Evolutionary conservation across 2,329 filamentous ascomycete genomes (phyloP), one percentile per base, ranked within the genome.

Genomic region (Chrysosporium keratinophilum): DNA sequence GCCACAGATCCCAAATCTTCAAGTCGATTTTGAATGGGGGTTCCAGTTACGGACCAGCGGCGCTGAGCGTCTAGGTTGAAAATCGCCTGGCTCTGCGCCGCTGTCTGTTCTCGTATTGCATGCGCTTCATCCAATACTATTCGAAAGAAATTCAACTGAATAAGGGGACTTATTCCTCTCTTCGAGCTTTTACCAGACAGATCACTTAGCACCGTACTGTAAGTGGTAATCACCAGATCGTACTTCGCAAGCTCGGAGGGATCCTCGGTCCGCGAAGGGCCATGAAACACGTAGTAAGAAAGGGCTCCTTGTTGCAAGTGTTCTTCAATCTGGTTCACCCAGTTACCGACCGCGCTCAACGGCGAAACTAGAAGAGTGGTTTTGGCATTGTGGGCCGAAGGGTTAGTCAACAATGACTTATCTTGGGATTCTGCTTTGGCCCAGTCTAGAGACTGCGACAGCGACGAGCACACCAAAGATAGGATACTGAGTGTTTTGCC

Each of bases 1-100:
- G 95, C 82, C 2, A 97, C 75, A 1, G 91, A 87, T 12, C 88
- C 87, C 19, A 97, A 77, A 66, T 98, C 93, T 59, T 94, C 89
- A 1, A 97, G 77, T 3, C 87, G 84, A 65, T 98, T 98, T 69
- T 97, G 91, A 7, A 97, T 87, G 0, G 90, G 93, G 0, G 93
- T 97, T 52, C 91, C 93, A 0, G 93, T 97, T n/a, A 97, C 88
- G 2, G 90, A 91, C 93, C 93, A 98, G 34, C 90, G 84, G 33
- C 90, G 82, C 64, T 87, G 80, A 1, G 89, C 87, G 56, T 86
- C 78, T 2, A 97, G 75, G 17, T 81, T 79, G 59, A 88, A 90
- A 17, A 93, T 87, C 2, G 88, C 87, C 66, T 90, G 88, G 52
- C 89, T 94, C 60, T 91, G 85, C 40, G 86, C 75, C 0, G 89